Evolutionary conservation across 2,329 filamentous ascomycete genomes (phyloP).

Genomic region (Didymellaceae sp.): DNA sequence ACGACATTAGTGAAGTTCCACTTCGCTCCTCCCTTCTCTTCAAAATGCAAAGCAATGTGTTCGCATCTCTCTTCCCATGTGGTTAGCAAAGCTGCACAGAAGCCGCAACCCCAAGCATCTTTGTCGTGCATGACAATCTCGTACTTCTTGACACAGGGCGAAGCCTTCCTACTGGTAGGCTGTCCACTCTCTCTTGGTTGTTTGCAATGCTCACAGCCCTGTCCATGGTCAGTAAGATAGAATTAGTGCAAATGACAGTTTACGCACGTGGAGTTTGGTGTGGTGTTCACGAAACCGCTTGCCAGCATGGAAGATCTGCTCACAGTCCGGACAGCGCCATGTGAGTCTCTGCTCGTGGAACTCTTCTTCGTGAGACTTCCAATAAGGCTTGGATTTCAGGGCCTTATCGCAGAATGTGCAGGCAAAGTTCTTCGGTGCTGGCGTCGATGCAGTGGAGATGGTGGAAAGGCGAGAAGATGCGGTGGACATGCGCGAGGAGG

Average conservation of each 20-base stretch:
- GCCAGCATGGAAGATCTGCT: slow-evolving; percentile 71
- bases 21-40: slow-evolving; percentile 65
- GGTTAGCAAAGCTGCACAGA: slow-evolving; percentile 68
- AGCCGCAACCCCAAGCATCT: slow-evolving; percentile 72
- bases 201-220: slow-evolving; percentile 67
- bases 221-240: slow-evolving; percentile 20
- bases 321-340: slow-evolving; percentile 72
- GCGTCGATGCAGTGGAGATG: slow-evolving; percentile 41
- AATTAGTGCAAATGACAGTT: background rate
- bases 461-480: slow-evolving; percentile 47
- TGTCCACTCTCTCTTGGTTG: slow-evolving; percentile 63
- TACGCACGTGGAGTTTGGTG: slow-evolving; percentile 66
- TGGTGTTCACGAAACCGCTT: slow-evolving; percentile 74
- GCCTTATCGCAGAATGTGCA: slow-evolving; percentile 65
- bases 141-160: slow-evolving; percentile 48
- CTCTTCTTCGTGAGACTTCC: slow-evolving; percentile 73
- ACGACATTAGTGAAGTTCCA: slow-evolving; percentile 75
- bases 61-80: slow-evolving; percentile 72
- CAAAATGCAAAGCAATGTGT: slow-evolving; percentile 72
- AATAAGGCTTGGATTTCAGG: slow-evolving; percentile 72
- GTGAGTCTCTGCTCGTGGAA: slow-evolving; percentile 73
- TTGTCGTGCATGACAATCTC: slow-evolving; percentile 63
- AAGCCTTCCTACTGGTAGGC: slow-evolving; percentile 62
- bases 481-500: slow-evolving; percentile 47
- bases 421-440: slow-evolving; percentile 49